Base-by-base conservation (phyloP, 345 rosid genomes). In the Hypericum androsaemum region DNA sequence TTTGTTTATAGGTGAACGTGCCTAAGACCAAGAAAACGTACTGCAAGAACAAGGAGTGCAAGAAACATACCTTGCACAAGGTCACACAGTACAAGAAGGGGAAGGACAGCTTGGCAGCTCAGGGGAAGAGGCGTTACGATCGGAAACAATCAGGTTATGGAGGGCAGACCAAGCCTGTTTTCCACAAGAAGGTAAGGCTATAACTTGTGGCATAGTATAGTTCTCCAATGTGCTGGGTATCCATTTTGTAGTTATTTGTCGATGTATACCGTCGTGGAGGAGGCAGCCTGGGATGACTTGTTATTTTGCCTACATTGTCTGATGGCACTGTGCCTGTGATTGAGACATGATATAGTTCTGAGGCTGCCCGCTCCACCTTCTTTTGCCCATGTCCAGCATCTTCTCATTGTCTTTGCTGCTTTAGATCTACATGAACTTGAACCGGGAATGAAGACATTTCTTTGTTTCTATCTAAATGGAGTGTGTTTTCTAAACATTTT, bases 301-400 rank as follows among this genome's bases (percentile, higher is more conserved):
- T 8, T 3, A 51, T 35, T 51, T 51, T 51, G 54, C 54, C 54
- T 51, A 51, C 54, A 51, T 51, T 51, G 54, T 51, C 54, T 51
- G 41, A 51, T 36, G 50, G 4, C 32, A 22, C 32, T 22, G 12
- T 7, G 6, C 41, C 12, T 4, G 9, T 35, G 54, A 51, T 7
- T 1, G 54, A 51, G 41, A 51, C 37, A 9, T 51, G 37, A 7
- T 10, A 37, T 35, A 4, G 1, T 51, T 35, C 54, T 36, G 54
- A 51, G 54, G 54, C 41, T 41, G n/a, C 14, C 28, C 3, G 15
- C 8, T n/a, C 7, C 7, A 32, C 15, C 15, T 22, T 22, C 32
- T 22, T 22, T 22, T 22, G 32, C 32, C 32, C 32, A 22, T 22
- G 32, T 1, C 32, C 32, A 22, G 32, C 32, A 22, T 46, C 15